These are phyloP conservation scores for Monosporozyma aquatica DNA, from an alignment of 805 yeast genomes.

Conservation along the genomic window DNA sequence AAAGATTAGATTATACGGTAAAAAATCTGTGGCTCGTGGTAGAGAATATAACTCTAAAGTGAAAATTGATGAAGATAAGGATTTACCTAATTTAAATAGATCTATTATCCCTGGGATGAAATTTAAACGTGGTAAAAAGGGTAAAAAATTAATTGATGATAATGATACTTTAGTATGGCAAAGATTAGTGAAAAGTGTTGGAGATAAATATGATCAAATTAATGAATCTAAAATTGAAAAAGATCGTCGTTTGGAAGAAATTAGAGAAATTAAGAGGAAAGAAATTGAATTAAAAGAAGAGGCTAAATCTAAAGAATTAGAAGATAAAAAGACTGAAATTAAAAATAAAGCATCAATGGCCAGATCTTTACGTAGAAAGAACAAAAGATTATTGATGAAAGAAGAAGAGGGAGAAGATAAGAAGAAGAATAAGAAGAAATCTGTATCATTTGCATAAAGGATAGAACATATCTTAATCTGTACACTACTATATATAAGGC, in stretches of 20 bases:
- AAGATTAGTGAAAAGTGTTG: conserved; percentile 69
- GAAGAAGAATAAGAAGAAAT: conserved; percentile 26
- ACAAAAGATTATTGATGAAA: conserved; percentile 18
- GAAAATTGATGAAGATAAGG: conserved; percentile 59
- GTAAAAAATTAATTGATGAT: conserved; percentile 69
- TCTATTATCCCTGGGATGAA: conserved; percentile 82
- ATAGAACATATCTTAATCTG: too few relatives aligned
- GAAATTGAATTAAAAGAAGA: conserved; percentile 82
- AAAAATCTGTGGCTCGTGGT: conserved; percentile 30
- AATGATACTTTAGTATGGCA: conserved; percentile 52
- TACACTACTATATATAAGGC: too few relatives aligned
- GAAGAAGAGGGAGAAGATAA: conserved; percentile 6
- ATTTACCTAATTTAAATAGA: conserved; percentile 70
- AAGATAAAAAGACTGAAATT: conserved; percentile 68
- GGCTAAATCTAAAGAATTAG: conserved; percentile 57
- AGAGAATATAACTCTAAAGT: conserved; percentile 33
- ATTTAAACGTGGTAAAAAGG: conserved; percentile 74
- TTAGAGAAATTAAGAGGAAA: conserved; percentile 75
- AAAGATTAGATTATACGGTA: conserved; percentile 58
- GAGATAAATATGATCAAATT: conserved; percentile 67
- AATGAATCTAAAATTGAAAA: conserved; percentile 87
- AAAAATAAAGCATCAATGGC: conserved; percentile 65
- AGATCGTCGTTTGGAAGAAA: conserved; percentile 79
- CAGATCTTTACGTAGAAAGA: conserved; percentile 58
- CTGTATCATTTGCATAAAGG: conserved; percentile 35